A percentile compares a stretch with the other conserved stretches of the same genome.
Conservation (phyloP, 257 asterid genomes). For the Ophiorrhiza pumila region DNA sequence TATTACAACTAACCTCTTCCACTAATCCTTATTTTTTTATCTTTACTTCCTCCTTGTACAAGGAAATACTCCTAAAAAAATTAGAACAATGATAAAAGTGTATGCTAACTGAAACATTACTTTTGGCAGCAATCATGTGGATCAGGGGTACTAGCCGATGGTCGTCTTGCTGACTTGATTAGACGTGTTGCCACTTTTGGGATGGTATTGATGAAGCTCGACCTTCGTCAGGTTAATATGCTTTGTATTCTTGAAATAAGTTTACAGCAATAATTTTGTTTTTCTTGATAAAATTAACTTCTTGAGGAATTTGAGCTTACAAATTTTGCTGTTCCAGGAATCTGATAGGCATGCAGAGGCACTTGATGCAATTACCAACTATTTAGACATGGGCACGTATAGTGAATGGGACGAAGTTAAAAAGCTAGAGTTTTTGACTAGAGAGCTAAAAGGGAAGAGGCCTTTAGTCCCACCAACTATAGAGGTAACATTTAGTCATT, state of each 20-base stretch:
- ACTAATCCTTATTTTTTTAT: background rate
- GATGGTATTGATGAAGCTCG: constrained; percentile 94
- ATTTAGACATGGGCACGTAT: constrained; percentile 86
- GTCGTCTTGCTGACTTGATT: constrained; percentile 82
- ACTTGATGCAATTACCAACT: constrained; percentile 83
- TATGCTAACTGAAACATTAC: constrained; percentile 14
- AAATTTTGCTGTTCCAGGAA: constrained; percentile 55
- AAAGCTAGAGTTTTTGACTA: constrained; percentile 78
- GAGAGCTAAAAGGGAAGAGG: constrained; percentile 93
- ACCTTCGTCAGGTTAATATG: constrained; percentile 87
- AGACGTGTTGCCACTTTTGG: constrained; percentile 91
- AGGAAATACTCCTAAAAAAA: background rate
- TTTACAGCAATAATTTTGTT: background rate
- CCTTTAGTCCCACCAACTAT: constrained; percentile 82
- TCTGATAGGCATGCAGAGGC: constrained; percentile 89
- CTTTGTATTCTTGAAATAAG: background rate
- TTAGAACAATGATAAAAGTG: background rate
- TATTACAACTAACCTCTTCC: constrained; percentile 23
- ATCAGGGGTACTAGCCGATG: constrained; percentile 89
- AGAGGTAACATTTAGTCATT: constrained; percentile 42
- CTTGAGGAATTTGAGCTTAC: constrained; percentile 7
- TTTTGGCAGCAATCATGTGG: constrained; percentile 78
- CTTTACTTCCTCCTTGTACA: background rate
- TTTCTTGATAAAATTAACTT: background rate
- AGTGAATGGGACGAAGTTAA: constrained; percentile 93